These are phyloP conservation scores for Polyplosphaeria fusca DNA, from an alignment of 495 filamentous ascomycete species.

Conservation along the genomic window DNA sequence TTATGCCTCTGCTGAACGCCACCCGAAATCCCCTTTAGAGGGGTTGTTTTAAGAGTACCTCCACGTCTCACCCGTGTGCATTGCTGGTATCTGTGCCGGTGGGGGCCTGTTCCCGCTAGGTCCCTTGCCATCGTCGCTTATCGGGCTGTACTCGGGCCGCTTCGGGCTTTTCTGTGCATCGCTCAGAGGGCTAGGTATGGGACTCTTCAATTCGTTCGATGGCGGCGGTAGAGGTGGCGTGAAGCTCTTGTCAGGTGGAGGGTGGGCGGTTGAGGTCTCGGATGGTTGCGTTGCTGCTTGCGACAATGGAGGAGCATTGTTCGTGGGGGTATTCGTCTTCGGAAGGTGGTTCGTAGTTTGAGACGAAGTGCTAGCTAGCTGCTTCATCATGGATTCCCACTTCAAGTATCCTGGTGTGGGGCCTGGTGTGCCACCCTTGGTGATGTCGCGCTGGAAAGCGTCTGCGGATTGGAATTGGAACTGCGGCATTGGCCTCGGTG, in stretches of 20 bases:
- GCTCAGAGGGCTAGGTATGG: constrained; percentile 26
- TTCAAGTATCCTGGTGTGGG: not conserved
- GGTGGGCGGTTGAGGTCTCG: not conserved
- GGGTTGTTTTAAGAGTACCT: constrained; percentile 25
- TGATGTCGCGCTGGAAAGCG: constrained; percentile 23
- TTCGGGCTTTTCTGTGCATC: constrained; percentile 28
- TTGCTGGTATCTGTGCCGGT: not conserved
- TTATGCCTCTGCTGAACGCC: too few species aligned
- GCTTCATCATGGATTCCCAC: constrained; percentile 27
- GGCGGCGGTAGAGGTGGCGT: constrained; percentile 4
- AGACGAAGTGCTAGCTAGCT: constrained; percentile 4
- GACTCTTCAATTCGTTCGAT: constrained; percentile 14
- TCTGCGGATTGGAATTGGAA: constrained; percentile 29
- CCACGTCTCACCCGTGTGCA: constrained; percentile 29
- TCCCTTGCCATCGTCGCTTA: constrained; percentile 20
- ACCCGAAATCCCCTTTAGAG: too few species aligned
- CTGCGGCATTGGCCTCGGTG: constrained; percentile 8
- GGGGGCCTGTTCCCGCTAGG: not conserved
- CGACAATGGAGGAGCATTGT: not conserved
- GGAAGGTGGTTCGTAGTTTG: not conserved
- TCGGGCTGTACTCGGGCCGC: constrained; percentile 27
- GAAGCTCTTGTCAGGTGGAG: not conserved
- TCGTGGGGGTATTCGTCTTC: not conserved
- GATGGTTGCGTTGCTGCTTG: not conserved
- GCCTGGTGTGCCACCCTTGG: not conserved